phyloP scores from a whole-genome alignment of 116 monocot genomes.

The Papilionanthe hybrid region DNA sequence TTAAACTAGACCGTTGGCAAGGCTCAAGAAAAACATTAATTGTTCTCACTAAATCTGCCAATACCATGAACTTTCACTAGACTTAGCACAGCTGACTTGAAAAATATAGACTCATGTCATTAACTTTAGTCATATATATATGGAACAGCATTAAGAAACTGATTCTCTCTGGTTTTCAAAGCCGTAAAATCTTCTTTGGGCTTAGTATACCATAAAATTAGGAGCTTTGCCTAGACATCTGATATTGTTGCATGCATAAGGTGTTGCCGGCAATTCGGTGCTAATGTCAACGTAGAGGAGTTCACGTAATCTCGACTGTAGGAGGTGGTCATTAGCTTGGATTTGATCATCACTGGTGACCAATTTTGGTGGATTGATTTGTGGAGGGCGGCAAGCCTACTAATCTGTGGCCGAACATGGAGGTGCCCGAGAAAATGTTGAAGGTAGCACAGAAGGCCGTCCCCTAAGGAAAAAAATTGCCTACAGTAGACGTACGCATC shows the following conservation, averaged over 20 bases:
- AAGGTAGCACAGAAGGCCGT: constrained; percentile 37
- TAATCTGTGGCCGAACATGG: constrained; percentile 9
- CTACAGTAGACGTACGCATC: no score
- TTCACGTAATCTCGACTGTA: constrained; percentile 10
- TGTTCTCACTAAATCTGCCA: no score
- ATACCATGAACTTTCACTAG: no score
- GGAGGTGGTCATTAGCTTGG: constrained; percentile 50
- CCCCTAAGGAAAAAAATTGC: no score
- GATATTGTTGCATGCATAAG: constrained; percentile 12
- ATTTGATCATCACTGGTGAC: constrained; percentile 51
- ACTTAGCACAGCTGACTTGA: no score
- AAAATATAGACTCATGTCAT: no score
- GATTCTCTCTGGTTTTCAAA: neutral
- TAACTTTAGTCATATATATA: no score
- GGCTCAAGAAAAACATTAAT: no score
- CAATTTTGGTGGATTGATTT: constrained; percentile 29
- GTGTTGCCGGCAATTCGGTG: constrained; percentile 18
- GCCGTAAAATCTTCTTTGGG: neutral
- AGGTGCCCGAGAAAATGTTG: constrained; percentile 3
- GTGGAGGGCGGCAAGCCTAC: constrained; percentile 29
- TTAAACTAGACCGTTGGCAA: no score
- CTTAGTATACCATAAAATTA: neutral
- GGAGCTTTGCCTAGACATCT: neutral
- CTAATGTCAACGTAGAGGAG: constrained; percentile 24
- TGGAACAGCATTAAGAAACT: no score